Conservation (phyloP, 192 early-diverging fungal species). For the Coemansia sp. region DNA sequence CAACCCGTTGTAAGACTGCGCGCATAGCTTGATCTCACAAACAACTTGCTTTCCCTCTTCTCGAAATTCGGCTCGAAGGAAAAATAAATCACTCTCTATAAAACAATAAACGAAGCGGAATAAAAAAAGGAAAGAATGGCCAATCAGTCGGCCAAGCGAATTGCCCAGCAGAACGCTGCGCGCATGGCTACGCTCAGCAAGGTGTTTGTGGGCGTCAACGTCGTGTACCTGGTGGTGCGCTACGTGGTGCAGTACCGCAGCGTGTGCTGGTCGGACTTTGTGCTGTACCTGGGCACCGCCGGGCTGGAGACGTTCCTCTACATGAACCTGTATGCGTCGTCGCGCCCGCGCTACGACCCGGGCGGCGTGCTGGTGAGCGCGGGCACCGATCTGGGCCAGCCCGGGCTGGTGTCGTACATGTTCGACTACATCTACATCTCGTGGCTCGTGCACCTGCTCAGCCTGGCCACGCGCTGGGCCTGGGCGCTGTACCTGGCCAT, state of each 20-base stretch:
- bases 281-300: constrained; percentile 21
- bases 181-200: constrained; percentile 28
- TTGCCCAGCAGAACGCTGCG: constrained; percentile 32
- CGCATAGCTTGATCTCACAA: too few relatives aligned
- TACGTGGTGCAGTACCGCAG: constrained; percentile 33
- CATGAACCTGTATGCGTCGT: constrained; percentile 18
- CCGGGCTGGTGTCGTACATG: constrained; percentile 62
- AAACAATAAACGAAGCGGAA: background rate
- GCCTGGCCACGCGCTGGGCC: constrained; percentile 33
- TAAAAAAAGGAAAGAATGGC: too few relatives aligned
- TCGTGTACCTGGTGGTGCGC: constrained; percentile 26
- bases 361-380: constrained; percentile 43
- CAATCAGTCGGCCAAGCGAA: constrained; percentile 38
- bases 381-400: constrained; percentile 50
- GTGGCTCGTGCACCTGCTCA: constrained; percentile 64
- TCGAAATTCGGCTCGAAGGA: too few relatives aligned
- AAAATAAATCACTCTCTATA: too few relatives aligned
- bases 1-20: constrained; percentile 62
- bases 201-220: constrained; percentile 21
- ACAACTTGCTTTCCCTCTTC: too few relatives aligned
- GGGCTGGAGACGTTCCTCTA: constrained; percentile 2
- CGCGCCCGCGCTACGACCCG: constrained; percentile 40
- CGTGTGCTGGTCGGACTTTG: constrained; percentile 19
- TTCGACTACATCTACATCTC: constrained; percentile 84
- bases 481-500: constrained; percentile 47